Evolutionary conservation across 108 stramenopile genomes (phyloP), one percentile per base, ranked within the genome.

Genomic region (Fragilaria radians): DNA sequence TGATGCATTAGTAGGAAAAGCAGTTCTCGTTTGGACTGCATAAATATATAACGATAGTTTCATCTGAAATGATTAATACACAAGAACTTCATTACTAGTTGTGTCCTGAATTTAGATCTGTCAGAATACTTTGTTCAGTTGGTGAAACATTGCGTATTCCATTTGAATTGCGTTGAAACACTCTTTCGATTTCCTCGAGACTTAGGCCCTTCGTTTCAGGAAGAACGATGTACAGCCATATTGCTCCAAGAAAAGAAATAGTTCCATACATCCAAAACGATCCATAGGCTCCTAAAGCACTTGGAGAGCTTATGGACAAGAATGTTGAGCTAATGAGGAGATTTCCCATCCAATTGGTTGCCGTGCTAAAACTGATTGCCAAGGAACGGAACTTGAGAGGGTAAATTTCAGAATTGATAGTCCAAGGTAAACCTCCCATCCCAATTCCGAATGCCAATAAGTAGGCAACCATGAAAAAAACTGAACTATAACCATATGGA

Each of bases 371-470:
- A 28, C 82, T 75, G 1, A 82, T 73, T 19, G 79, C 82, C 32
- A 85, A 49, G 22, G 80, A 76, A 5, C 93, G 84, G 48, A 66
- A 68, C 47, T 77, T 64, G 28, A 76, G 55, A 17, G 86, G 82
- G 73, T 81, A 94, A 30, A 94, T 91, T 71, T 94, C 93, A 23
- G 82, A 79, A 56, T 82, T 85, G 42, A 94, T 82, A 23, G 86
- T 88, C 90, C 90, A 94, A 5, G 93, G 88, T 54, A 89, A 53
- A 26, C 75, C 80, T 2, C 84, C 79, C 88, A 94, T 86, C 5
- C 89, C 93, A 53, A 85, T 65, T 17, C 88, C 88, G 68, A 94
- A 94, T 21, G 81, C 65, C 4, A 88, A 51, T 22, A 94, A 70
- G 64, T 94, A 94, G 19, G 62, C 36, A 54, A 91, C 67, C 86